These are phyloP conservation scores for Decorospora gaudefroyi DNA, from an alignment of 2,329 filamentous ascomycete genomes.

Conservation along the genomic window DNA sequence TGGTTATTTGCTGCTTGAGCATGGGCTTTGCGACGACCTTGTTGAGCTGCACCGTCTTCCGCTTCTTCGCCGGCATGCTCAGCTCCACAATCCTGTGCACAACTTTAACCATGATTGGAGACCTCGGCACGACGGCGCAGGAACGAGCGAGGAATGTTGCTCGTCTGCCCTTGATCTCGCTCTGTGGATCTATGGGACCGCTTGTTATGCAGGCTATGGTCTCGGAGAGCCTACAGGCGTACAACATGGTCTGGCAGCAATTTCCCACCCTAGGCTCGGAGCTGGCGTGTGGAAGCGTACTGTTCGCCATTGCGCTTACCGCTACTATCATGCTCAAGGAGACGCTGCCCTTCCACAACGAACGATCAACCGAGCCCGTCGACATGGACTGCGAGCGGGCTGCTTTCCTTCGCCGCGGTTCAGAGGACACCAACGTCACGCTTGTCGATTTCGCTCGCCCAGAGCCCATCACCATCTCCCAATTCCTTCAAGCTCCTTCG, in stretches of 20 bases:
- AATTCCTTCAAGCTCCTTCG: constrained; percentile 54
- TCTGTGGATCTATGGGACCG: constrained; percentile 53
- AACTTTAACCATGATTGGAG: constrained; percentile 54
- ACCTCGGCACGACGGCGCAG: constrained; percentile 46
- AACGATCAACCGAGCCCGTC: constrained; percentile 22
- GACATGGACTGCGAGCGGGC: constrained; percentile 53
- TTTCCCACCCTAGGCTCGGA: constrained; percentile 53
- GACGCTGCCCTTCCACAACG: constrained; percentile 38
- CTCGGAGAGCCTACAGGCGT: constrained; percentile 48
- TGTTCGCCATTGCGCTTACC: constrained; percentile 49
- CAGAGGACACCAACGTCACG: constrained; percentile 43
- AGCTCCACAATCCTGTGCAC: constrained; percentile 53
- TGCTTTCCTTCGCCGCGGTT: constrained; percentile 51
- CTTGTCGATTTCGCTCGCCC: constrained; percentile 46
- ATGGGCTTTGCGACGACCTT: constrained; percentile 55
- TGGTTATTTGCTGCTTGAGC: constrained; percentile 52
- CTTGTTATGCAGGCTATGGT: constrained; percentile 53
- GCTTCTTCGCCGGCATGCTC: constrained; percentile 52
- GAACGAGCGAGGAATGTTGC: constrained; percentile 51
- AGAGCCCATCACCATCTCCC: constrained; percentile 51
- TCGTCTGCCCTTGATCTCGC: constrained; percentile 51
- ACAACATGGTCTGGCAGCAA: constrained; percentile 50
- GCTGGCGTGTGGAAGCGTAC: constrained; percentile 50
- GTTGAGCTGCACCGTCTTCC: constrained; percentile 49
- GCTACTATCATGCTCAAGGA: constrained; percentile 51